phyloP scores from a whole-genome alignment of 73 alveolate genomes.

The Paraurostyla sp. region DNA sequence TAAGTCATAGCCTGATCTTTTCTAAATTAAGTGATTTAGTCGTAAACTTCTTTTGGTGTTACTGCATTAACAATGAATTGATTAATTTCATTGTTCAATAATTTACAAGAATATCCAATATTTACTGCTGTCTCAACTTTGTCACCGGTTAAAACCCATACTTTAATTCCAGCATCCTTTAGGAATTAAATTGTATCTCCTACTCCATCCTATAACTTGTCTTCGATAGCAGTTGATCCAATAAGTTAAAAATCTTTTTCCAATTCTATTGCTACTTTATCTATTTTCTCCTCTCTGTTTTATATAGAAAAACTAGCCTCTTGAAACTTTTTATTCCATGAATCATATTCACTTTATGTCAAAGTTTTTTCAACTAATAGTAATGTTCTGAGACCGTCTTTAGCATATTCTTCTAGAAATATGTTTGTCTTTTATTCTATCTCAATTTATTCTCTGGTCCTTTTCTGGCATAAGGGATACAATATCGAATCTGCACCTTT shows the following conservation, averaged over 20 bases:
- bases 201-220: conserved; percentile 91
- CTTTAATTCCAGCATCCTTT: conserved; percentile 93
- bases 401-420: conserved; percentile 76
- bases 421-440: neutral
- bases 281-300: conserved; percentile 85
- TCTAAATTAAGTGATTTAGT: conserved; percentile 41
- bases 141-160: conserved; percentile 98
- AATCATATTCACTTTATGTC: conserved; percentile 79
- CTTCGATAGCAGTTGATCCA: conserved; percentile 97
- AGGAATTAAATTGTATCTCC: conserved; percentile 86
- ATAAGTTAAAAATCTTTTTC: conserved; percentile 88
- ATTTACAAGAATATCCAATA: conserved; percentile 91
- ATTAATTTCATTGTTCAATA: conserved; percentile 74
- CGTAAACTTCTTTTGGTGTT: conserved; percentile 42
- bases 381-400: conserved; percentile 84
- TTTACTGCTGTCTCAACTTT: conserved; percentile 96
- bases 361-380: conserved; percentile 79
- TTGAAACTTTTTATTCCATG: conserved; percentile 70
- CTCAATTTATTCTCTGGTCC: conserved; percentile 44
- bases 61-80: conserved; percentile 50
- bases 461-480: conserved; percentile 69
- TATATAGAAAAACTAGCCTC: conserved; percentile 73
- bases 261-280: conserved; percentile 81
- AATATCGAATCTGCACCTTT: conserved; percentile 95
- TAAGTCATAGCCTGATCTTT: conserved; percentile 35